Percentiles rank a stretch among this genome's conserved stretches.
phyloP scores from a whole-genome alignment of 805 yeast species.

The Cyberlindnera sargentensis region DNA sequence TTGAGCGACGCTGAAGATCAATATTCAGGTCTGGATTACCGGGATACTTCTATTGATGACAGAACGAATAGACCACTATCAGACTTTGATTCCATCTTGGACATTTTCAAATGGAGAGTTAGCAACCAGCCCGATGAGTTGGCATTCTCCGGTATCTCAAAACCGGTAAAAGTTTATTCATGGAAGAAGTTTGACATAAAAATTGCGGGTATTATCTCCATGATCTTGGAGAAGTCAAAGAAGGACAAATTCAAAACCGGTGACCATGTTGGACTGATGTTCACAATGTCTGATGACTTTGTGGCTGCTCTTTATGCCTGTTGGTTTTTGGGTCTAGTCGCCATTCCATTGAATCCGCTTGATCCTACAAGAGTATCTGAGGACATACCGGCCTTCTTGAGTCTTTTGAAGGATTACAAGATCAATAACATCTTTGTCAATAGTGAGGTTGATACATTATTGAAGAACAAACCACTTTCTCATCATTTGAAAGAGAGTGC shows the following conservation, averaged over 20 bases:
- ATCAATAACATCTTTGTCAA: conserved; percentile 72
- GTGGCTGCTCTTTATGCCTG: conserved; percentile 82
- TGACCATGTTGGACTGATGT: conserved; percentile 71
- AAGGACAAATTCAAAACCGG: conserved; percentile 63
- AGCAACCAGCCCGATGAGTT: conserved; percentile 67
- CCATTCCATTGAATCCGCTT: conserved; percentile 70
- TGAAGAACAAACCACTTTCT: conserved; percentile 62
- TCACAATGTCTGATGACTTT: conserved; percentile 82
- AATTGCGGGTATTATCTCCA: conserved; percentile 66
- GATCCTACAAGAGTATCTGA: conserved; percentile 62
- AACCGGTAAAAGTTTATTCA: conserved; percentile 42
- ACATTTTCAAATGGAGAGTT: conserved; percentile 74
- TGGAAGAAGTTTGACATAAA: conserved; percentile 82
- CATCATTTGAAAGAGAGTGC: conserved; percentile 44
- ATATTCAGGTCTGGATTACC: conserved; percentile 71
- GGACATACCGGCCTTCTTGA: conserved; percentile 61
- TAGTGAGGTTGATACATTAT: conserved; percentile 58
- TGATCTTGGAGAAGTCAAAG: conserved; percentile 64
- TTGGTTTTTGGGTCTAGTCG: conserved; percentile 69
- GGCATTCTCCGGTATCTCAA: conserved; percentile 50
- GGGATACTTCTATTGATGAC: conserved; percentile 72
- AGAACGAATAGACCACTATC: conserved; percentile 68
- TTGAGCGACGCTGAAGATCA: conserved; percentile 62
- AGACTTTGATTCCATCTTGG: conserved; percentile 63
- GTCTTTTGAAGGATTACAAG: conserved; percentile 62